Percentiles rank a stretch among this genome's conserved stretches.
Evolutionary conservation across 495 filamentous ascomycete genomes (phyloP).

Genomic region (Aspergillus bertholletiae): DNA sequence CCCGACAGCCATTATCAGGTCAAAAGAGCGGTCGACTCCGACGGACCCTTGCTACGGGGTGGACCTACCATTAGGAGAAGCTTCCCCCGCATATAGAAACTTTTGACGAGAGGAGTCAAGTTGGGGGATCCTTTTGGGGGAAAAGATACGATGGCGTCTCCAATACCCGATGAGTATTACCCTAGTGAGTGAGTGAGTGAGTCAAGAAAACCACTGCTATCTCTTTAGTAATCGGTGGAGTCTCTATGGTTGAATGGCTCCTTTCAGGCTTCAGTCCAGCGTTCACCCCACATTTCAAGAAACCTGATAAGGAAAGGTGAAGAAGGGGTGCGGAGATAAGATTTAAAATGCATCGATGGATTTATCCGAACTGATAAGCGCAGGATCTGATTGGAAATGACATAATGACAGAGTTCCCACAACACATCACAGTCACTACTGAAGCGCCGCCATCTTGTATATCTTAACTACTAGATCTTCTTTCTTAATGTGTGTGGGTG

Average conservation of each 20-base stretch:
- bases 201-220: too few relatives aligned
- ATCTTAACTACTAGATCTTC: too few relatives aligned
- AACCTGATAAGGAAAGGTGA: not conserved
- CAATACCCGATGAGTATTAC: too few relatives aligned
- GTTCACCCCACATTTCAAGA: not conserved
- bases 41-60: not conserved
- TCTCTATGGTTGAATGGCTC: not conserved
- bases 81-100: not conserved
- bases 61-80: constrained; percentile 4
- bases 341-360: not conserved
- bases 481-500: not conserved
- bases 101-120: not conserved
- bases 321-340: not conserved
- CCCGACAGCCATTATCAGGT: not conserved
- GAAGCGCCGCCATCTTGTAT: too few relatives aligned
- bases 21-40: not conserved
- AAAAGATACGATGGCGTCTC: not conserved
- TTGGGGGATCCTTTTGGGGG: not conserved
- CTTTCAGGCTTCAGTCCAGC: not conserved
- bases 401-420: not conserved
- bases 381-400: not conserved
- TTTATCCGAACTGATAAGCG: not conserved
- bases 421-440: too few relatives aligned
- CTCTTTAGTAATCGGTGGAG: not conserved
- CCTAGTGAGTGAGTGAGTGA: too few relatives aligned